Conservation (phyloP, 2,329 filamentous ascomycete genomes). For the Thielaviopsis euricoi region DNA sequence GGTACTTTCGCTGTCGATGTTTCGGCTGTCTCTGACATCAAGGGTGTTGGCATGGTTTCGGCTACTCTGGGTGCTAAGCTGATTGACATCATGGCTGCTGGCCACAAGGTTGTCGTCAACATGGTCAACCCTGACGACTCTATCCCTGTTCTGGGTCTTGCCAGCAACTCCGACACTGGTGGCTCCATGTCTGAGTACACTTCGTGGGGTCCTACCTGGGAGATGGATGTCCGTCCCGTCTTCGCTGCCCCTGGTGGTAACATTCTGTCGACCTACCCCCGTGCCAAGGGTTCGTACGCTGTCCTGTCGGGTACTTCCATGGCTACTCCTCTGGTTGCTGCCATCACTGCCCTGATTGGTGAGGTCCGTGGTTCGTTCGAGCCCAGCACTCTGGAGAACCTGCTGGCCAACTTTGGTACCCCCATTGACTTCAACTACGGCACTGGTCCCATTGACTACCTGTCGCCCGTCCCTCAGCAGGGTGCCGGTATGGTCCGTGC, state of each 20-base stretch:
- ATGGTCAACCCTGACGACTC: slow-evolving; percentile 27
- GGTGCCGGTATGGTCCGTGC: slow-evolving; percentile 44
- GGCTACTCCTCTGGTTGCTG: slow-evolving; percentile 40
- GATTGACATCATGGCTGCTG: slow-evolving; percentile 26
- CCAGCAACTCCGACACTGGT: slow-evolving; percentile 26
- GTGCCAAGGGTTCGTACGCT: slow-evolving; percentile 23
- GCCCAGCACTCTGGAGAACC: slow-evolving; percentile 31
- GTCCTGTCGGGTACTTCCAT: slow-evolving; percentile 43
- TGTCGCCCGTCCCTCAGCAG: slow-evolving; percentile 42
- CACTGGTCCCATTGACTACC: slow-evolving; percentile 19
- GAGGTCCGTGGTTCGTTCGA: slow-evolving; percentile 34
- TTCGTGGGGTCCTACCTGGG: slow-evolving; percentile 45
- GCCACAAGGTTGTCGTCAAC: slow-evolving; percentile 26
- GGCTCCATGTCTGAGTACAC: slow-evolving; percentile 37
- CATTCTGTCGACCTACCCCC: slow-evolving; percentile 40
- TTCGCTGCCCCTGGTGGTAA: slow-evolving; percentile 38
- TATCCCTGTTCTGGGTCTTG: slow-evolving; percentile 19
- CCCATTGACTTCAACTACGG: slow-evolving; percentile 33
- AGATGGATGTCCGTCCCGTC: slow-evolving; percentile 39
- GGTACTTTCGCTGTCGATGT: slow-evolving; percentile 22
- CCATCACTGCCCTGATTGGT: slow-evolving; percentile 35
- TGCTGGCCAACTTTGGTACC: slow-evolving; percentile 32
- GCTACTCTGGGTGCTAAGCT: slow-evolving; percentile 26
- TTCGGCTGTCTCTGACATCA: slow-evolving; percentile 17
- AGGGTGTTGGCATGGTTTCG: slow-evolving; percentile 26